phyloP scores from a whole-genome alignment of 1,139 yeast genomes.

The Hanseniaspora sp. region DNA sequence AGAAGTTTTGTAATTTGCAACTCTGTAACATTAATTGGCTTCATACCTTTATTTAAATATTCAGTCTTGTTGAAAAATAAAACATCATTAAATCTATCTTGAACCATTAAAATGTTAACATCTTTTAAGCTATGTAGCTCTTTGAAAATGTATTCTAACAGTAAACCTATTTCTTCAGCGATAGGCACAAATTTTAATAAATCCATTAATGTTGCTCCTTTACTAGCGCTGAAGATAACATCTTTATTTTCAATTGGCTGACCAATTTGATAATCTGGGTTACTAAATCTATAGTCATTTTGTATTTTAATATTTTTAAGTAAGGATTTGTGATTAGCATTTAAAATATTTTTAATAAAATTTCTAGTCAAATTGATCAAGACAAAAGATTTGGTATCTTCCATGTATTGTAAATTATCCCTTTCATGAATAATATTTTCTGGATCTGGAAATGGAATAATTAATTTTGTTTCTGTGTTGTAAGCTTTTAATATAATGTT shows the following conservation, averaged over 20 bases:
- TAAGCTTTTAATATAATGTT: conserved; percentile 60
- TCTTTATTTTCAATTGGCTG: conserved; percentile 23
- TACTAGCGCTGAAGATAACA: conserved; percentile 32
- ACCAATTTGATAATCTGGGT: conserved; percentile 25
- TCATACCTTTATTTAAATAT: conserved; percentile 50
- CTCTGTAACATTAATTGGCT: conserved; percentile 48
- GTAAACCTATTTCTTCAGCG: conserved; percentile 32
- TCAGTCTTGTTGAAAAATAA: conserved; percentile 45
- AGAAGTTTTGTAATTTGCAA: conserved; percentile 59
- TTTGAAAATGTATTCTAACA: conserved; percentile 44
- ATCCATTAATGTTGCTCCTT: conserved; percentile 37
- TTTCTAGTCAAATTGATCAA: conserved; percentile 27
- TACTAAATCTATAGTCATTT: conserved; percentile 30
- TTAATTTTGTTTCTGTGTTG: conserved; percentile 39
- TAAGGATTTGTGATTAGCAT: conserved; percentile 41
- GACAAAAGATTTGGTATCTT: neutral
- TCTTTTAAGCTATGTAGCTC: conserved; percentile 38
- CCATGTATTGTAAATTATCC: conserved; percentile 40
- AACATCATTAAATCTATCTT: conserved; percentile 35
- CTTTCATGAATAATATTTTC: conserved; percentile 58
- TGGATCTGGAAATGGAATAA: conserved; percentile 59
- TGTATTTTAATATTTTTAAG: conserved; percentile 43
- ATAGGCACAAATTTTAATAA: conserved; percentile 32
- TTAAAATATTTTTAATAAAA: conserved; percentile 46
- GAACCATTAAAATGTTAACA: conserved; percentile 3